These are phyloP conservation scores for Pseudozyma sp. DNA, from an alignment of 1,284 basidiomycete genomes.

Conservation along the genomic window DNA sequence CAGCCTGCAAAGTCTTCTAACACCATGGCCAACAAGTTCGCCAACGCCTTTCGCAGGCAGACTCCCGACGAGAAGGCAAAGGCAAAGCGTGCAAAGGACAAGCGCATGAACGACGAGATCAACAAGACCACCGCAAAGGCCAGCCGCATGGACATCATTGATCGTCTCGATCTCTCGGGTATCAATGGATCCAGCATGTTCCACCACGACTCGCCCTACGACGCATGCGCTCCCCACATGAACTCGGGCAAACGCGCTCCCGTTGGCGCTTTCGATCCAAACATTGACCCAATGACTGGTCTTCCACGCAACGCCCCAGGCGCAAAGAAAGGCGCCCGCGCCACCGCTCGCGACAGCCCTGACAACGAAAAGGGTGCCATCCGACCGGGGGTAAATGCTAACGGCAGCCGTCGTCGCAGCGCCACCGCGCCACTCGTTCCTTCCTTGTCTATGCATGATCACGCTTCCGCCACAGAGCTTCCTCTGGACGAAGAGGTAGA, in stretches of 20 bases:
- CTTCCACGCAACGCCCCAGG: slow-evolving; percentile 32
- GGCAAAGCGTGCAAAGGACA: slow-evolving; percentile 43
- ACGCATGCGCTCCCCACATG: slow-evolving; percentile 64
- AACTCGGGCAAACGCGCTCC: slow-evolving; percentile 61
- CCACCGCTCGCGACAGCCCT: slow-evolving; percentile 15
- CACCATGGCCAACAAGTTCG: slow-evolving; percentile 53
- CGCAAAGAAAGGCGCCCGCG: slow-evolving; percentile 17
- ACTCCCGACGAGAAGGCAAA: slow-evolving; percentile 59
- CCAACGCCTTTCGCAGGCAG: slow-evolving; percentile 56
- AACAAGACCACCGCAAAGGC: slow-evolving; percentile 34
- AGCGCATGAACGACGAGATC: slow-evolving; percentile 53
- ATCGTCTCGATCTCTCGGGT: slow-evolving; percentile 64
- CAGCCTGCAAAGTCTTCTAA: slow-evolving; percentile 25
- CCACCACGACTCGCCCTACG: slow-evolving; percentile 68
- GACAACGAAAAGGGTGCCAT: slow-evolving; percentile 26
- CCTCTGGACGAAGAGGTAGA: slow-evolving; percentile 41
- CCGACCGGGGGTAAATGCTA: slow-evolving; percentile 30
- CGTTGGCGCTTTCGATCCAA: slow-evolving; percentile 64
- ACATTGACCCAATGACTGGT: slow-evolving; percentile 63
- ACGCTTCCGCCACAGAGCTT: slow-evolving; percentile 34
- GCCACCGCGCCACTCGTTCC: slow-evolving; percentile 40
- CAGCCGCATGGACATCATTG: slow-evolving; percentile 66
- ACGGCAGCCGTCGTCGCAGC: slow-evolving; percentile 33
- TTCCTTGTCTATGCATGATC: slow-evolving; percentile 42
- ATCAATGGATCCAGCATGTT: slow-evolving; percentile 64